A percentile compares a stretch with the other conserved stretches of the same genome.
These are phyloP conservation scores for Trichoderma breve DNA, from an alignment of 2,329 filamentous ascomycete species.

Conservation along the genomic window DNA sequence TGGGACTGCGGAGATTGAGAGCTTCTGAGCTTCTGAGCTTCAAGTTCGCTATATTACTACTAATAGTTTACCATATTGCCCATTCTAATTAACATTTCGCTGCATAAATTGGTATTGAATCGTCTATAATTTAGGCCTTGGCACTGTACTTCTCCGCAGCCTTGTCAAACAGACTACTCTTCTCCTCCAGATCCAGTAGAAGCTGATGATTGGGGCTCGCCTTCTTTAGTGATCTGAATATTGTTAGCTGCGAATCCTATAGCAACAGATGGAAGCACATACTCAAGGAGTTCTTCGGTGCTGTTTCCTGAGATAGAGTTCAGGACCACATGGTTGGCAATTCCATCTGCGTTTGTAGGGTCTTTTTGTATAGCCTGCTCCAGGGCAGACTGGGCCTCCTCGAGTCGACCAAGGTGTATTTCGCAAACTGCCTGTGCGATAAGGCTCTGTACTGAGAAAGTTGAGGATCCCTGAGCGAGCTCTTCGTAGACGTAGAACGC, in stretches of 20 bases:
- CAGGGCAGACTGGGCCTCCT: constrained; percentile 85
- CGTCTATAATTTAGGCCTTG: constrained; percentile 63
- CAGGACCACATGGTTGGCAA: constrained; percentile 81
- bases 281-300: constrained; percentile 60
- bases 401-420: constrained; percentile 80
- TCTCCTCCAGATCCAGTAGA: constrained; percentile 73
- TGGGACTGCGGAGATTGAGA: not conserved
- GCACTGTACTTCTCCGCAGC: constrained; percentile 83
- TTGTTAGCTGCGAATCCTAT: constrained; percentile 28
- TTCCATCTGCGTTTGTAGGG: constrained; percentile 66
- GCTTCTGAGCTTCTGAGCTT: not conserved
- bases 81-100: constrained; percentile 33
- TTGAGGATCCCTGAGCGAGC: constrained; percentile 81
- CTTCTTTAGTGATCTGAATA: constrained; percentile 52
- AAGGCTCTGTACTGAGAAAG: constrained; percentile 71
- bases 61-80: constrained; percentile 31
- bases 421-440: constrained; percentile 89
- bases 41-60: not conserved
- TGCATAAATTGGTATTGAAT: constrained; percentile 13
- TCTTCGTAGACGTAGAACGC: constrained; percentile 98
- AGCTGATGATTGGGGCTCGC: constrained; percentile 67
- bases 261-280: constrained; percentile 33
- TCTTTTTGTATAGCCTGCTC: constrained; percentile 77
- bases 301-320: constrained; percentile 75
- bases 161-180: constrained; percentile 82